A percentile compares a stretch with the other conserved stretches of the same genome.
Conservation (phyloP, 805 yeast genomes). For the Barnettozyma pratensis region DNA sequence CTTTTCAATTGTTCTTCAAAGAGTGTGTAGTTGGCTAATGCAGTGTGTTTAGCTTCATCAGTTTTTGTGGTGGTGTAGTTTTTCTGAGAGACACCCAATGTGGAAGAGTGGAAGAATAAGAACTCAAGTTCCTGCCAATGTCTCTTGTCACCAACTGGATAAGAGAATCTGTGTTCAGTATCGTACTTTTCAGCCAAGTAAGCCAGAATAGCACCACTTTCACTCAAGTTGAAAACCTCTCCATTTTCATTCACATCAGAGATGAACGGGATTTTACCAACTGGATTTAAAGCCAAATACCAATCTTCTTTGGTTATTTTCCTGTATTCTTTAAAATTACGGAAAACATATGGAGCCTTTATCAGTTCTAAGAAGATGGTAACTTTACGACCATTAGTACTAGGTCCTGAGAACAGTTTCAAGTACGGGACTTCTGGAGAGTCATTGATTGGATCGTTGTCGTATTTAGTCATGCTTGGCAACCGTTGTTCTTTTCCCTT, state of each 20-base stretch:
- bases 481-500: too few species aligned
- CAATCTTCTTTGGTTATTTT: slow-evolving; percentile 49
- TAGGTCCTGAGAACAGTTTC: slow-evolving; percentile 35
- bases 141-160: slow-evolving; percentile 29
- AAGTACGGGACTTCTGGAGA: slow-evolving; percentile 33
- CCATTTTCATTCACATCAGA: slow-evolving; percentile 34
- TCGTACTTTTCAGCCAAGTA: slow-evolving; percentile 59
- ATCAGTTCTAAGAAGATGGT: slow-evolving; percentile 32
- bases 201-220: slow-evolving; percentile 56
- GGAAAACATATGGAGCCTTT: slow-evolving; percentile 26
- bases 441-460: slow-evolving; percentile 6
- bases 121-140: slow-evolving; percentile 51
- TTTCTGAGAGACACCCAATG: slow-evolving; percentile 56
- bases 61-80: slow-evolving; percentile 39
- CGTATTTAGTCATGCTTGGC: slow-evolving; percentile 4
- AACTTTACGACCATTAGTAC: slow-evolving; percentile 38
- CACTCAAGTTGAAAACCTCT: slow-evolving; percentile 39
- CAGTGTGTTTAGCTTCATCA: slow-evolving; percentile 24
- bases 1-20: slow-evolving; percentile 42
- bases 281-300: slow-evolving; percentile 52
- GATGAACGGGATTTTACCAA: slow-evolving; percentile 58
- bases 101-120: slow-evolving; percentile 53
- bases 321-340: slow-evolving; percentile 32
- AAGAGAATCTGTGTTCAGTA: slow-evolving; percentile 38
- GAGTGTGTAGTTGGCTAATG: slow-evolving; percentile 42